These are phyloP conservation scores for Penicillium rolfsii DNA, from an alignment of 2,329 filamentous ascomycete genomes.

Conservation along the genomic window DNA sequence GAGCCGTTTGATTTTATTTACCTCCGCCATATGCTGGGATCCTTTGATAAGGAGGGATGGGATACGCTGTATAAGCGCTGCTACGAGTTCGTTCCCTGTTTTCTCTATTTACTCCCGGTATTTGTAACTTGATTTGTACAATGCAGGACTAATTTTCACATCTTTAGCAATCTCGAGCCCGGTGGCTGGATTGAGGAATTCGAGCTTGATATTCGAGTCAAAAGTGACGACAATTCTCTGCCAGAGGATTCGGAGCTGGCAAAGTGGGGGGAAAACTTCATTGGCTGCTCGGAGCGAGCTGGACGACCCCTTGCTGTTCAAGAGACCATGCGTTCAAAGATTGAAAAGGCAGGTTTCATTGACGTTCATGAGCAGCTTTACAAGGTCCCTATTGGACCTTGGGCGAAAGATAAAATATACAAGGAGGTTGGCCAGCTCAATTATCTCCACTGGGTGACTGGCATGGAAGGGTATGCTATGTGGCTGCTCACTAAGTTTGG, in stretches of 20 bases:
- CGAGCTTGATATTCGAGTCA: not conserved
- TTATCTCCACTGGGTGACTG: conserved; percentile 1
- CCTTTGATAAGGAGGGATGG: not conserved
- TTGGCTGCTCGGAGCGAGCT: not conserved
- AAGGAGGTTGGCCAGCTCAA: conserved; percentile 3
- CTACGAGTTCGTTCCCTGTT: not conserved
- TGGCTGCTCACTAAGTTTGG: conserved; percentile 13
- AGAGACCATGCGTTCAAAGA: not conserved
- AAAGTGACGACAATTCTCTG: not conserved
- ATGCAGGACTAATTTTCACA: not conserved
- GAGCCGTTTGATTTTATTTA: conserved; percentile 5
- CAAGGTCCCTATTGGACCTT: conserved; percentile 3
- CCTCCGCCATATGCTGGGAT: conserved; percentile 1
- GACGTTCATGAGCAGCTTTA: not conserved
- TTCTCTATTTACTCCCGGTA: not conserved
- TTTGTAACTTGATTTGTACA: not conserved
- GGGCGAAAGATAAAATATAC: not conserved
- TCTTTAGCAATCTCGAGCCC: not conserved
- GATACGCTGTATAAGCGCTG: not conserved
- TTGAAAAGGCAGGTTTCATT: conserved; percentile 3
- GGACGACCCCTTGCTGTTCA: not conserved
- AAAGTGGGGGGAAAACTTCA: not conserved
- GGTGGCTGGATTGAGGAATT: conserved; percentile 6
- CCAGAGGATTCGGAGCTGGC: not conserved
- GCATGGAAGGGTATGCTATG: conserved; percentile 2